Evolutionary conservation across 495 filamentous ascomycete genomes (phyloP), one percentile per base, ranked within the genome.

Genomic region (Mytilinidion resinicola): DNA sequence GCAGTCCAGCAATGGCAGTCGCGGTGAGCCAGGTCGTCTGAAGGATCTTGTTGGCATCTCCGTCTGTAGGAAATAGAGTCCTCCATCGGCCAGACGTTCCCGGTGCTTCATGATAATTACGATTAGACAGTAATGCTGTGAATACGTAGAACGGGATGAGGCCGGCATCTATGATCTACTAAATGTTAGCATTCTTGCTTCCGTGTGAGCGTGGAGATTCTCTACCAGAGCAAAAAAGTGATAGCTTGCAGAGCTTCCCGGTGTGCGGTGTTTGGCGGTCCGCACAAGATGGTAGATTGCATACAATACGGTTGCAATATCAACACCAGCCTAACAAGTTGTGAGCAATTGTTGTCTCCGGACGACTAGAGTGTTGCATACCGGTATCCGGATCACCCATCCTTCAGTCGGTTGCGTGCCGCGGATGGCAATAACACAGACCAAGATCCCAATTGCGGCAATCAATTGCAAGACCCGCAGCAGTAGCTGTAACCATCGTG

Each of bases 201-300:
- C 25, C 6, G 25, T 30, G 25, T 30, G 25, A 6, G 6, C 3
- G 6, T 30, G 25, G 6, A 30, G 3, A 6, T 2, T 30, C 25
- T 2, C 6, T 30, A 30, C 25, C 7, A 82, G 74, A 12, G 90
- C 84, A 64, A 95, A 96, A 41, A 92, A 65, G 69, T 90, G 89
- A 68, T 96, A 96, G 56, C 86, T 90, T 9, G 88, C 85, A 6
- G 90, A 86, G 43, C 88, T 91, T 7, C 76, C 85, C 0, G 91
- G 81, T 3, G 90, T 84, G 19, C 89, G 80, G 17, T 72, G 77
- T 54, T 84, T 80, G 0, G 87, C 78, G 25, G 85, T 81, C 17
- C 85, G 79, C 25, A 76, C 73, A 25, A 93, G 81, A 69, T 95
- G 88, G 66, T 86, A 90, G 44, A 91, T 80, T 34, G 78, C 86